Evolutionary conservation across 495 filamentous ascomycete species (phyloP), one percentile per base, ranked within the genome.

Genomic region (Glarea lozoyensis): DNA sequence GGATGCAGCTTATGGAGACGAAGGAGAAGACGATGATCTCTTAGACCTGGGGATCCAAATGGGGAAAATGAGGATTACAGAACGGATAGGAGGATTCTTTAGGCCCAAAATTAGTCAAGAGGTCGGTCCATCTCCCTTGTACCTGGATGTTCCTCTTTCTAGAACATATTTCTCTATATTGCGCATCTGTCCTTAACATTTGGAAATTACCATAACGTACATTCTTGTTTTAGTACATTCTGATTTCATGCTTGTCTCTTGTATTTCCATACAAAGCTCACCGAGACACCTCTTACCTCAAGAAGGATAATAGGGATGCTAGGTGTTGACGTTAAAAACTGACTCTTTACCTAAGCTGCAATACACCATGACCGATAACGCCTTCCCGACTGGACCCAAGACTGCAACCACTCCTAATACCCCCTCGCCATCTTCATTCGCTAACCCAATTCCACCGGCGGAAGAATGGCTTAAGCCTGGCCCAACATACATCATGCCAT

Each of bases 1-100:
- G 7, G 79, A 84, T 61, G 73, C 78, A 43, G 69, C 73, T 4
- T 79, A 81, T 52, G 76, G 79, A 40, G 76, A 83, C 40, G 49
- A 56, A 37, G 53, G 45, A 2, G 49, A 51, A n/a, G 61, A 81
- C 46, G 76, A 81, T 46, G 79, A 85, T 38, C 55, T 84, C 12
- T 66, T 79, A 42, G 84, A 88, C 55, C 60, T 87, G 15, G 84
- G 84, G 4, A 69, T 87, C 34, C 69, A 70, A 45, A 64, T 87
- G 41, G 82, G 84, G 6, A 79, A 72, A 45, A 75, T 84, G 70
- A 69, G 80, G 40, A 77, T 88, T 25, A 84, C 76, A 1, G 83
- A 87, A 53, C 69, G 82, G 15, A 77, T 86, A 50, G 83, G 83
- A 10, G 66, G 70, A 1, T 57, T 76, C 36, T 73, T 66, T 34